Conservation (phyloP, 2,329 filamentous ascomycete genomes). For the Eutypella sp. region DNA sequence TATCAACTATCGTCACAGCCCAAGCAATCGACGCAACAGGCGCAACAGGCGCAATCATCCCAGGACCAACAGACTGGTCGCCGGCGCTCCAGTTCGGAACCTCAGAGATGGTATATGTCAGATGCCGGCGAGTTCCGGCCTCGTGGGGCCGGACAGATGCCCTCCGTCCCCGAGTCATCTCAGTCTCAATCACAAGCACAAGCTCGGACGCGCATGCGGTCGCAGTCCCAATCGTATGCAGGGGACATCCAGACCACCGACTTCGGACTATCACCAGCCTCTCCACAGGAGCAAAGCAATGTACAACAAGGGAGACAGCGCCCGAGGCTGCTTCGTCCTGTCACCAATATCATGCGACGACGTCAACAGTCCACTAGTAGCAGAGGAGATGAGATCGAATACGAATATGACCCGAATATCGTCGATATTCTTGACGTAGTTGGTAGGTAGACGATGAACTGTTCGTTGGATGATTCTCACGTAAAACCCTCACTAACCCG, state of each 20-base stretch:
- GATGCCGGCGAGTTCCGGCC: background rate
- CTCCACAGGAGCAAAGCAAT: background rate
- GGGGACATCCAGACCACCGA: background rate
- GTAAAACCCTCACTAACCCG: background rate
- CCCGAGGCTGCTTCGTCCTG: background rate
- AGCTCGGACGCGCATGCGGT: too few relatives aligned
- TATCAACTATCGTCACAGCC: background rate
- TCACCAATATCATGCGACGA: background rate
- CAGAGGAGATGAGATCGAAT: background rate
- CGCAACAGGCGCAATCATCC: background rate
- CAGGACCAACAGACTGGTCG: background rate
- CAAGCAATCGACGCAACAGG: background rate
- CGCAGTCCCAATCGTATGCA: background rate
- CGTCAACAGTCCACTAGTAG: background rate
- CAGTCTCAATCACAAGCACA: too few relatives aligned
- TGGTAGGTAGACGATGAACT: background rate
- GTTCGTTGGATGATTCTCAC: too few relatives aligned
- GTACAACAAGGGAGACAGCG: background rate
- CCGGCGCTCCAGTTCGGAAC: background rate
- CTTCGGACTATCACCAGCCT: background rate
- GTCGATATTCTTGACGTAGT: background rate
- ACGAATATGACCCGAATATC: constrained; percentile 1
- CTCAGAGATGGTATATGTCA: background rate
- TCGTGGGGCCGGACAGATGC: background rate
- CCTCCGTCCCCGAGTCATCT: background rate